Evolutionary conservation across 768 basidiomycete species (phyloP), one percentile per base, ranked within the genome.

Genomic region (Baorangia bicolor): DNA sequence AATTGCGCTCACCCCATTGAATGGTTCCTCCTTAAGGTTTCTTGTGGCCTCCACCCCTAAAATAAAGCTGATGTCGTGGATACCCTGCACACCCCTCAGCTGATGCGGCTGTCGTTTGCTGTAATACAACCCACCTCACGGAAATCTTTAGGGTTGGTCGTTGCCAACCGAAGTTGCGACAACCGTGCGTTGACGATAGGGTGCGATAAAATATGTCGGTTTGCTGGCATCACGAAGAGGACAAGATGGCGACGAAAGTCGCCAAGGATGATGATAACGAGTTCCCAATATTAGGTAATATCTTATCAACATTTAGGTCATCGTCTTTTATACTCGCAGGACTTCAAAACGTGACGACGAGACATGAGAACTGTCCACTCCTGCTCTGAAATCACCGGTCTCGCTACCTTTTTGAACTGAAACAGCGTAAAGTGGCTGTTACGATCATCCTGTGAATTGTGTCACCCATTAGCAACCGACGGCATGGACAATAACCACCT

Each of bases 291-390:
- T 48, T 25, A 47, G 39, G 46, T 7, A 27, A 52, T 8, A 37
- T 9, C 13, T 40, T 16, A 39, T 28, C 28, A 44, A 16, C 25
- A 23, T 25, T 18, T n/a, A 27, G 4, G 28, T 81, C 72, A 96
- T 66, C 94, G 79, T 62, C 89, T 80, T 69, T 96, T 97, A 70
- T 97, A 97, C 74, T 96, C 91, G 72, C 94, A 97, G 34, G 94
- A 86, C 70, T 92, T 92, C 55, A 97, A 76, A 35, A 90, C 64
- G 52, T 70, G 65, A 16, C 84, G 81, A 63, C 77, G 80, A 10
- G 75, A 73, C 64, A 82, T 47, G 23, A 92, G 60, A 40, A 75
- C 75, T 12, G 64, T 66, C 86, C 88, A 94, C 56, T 87, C 82
- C 60, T 82, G 77, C 45, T 84, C 78, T 37, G 72, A 74, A 66